Evolutionary conservation across 2,329 filamentous ascomycete species (phyloP), one percentile per base, ranked within the genome.

Genomic region (Bipolaris victoriae): DNA sequence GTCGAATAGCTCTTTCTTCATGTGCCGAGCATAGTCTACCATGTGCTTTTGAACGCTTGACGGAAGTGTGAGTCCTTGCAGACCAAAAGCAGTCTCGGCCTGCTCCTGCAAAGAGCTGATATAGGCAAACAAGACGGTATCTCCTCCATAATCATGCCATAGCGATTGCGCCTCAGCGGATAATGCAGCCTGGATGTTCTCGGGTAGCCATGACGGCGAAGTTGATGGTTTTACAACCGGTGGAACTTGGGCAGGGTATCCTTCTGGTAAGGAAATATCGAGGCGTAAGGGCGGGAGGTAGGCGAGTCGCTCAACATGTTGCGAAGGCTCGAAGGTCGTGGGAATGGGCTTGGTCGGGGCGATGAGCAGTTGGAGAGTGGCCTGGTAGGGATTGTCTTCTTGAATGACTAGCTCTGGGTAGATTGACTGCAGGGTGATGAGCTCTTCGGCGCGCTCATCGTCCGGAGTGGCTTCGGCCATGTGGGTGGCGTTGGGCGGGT

Each of bases 1-100:
- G 58, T 95, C 88, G 72, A 97, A 98, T 0, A 87, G 86, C 20
- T 86, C 85, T 52, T 86, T 85, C 70, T 89, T 90, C 6, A 90
- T 87, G 60, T 88, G 88, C 57, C 86, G 87, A 69, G 97, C 90
- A 67, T 90, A 92, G 63, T 92, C 90, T 41, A 97, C 76, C 13
- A 97, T 81, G 5, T 87, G 84, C 16, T 91, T 85, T 76, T 91
- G 90, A 53, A 84, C 63, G 3, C 79, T 75, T 5, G 76, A 74
- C 0, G 83, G 72, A 13, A 88, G 72, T 22, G 74, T 75, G n/a
- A 86, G 68, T 29, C 77, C 70, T 10, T 79, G 71, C 6, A 86
- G 72, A 24, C 80, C 82, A 67, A 87, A 88, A 1, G 79, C 79
- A 3, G 77, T 76, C 64, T 87, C 84, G 1, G 83, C 81, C 20